Evolutionary conservation across 345 rosid genomes (phyloP).

Genomic region (Cardiospermum halicacabum): DNA sequence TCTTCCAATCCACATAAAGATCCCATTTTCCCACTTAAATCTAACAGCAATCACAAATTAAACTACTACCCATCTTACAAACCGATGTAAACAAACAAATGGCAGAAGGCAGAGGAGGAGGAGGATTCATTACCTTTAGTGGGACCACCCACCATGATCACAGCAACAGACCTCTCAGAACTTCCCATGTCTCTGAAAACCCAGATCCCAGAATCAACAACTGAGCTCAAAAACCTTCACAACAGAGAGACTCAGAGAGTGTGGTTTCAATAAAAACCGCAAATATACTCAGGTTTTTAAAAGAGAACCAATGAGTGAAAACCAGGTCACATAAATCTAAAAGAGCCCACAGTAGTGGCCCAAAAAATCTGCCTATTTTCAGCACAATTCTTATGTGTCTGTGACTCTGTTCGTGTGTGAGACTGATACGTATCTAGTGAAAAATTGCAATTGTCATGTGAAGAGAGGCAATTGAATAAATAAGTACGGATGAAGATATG

Average conservation of each 20-base stretch:
- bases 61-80: not conserved
- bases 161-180: slow-evolving; percentile 82
- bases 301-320: not conserved
- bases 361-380: not conserved
- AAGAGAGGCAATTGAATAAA: not conserved
- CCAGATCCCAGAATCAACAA: slow-evolving; percentile 35
- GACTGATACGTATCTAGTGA: not conserved
- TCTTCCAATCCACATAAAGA: not conserved
- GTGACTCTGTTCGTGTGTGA: not conserved
- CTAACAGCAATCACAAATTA: not conserved
- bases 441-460: not conserved
- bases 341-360: not conserved
- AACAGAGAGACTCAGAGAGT: not conserved
- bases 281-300: not conserved
- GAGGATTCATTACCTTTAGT: slow-evolving; percentile 65
- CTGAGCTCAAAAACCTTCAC: slow-evolving; percentile 11
- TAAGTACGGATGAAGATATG: not conserved
- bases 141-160: slow-evolving; percentile 98
- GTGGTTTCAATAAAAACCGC: not conserved
- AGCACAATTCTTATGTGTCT: not conserved
- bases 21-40: not conserved
- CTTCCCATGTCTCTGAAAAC: slow-evolving; percentile 44
- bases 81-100: not conserved
- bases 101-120: not conserved
- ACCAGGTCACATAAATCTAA: not conserved